A percentile compares a stretch with the other conserved stretches of the same genome.
Conservation (phyloP, 2,329 filamentous ascomycete species). For the Beauveria asiatica region DNA sequence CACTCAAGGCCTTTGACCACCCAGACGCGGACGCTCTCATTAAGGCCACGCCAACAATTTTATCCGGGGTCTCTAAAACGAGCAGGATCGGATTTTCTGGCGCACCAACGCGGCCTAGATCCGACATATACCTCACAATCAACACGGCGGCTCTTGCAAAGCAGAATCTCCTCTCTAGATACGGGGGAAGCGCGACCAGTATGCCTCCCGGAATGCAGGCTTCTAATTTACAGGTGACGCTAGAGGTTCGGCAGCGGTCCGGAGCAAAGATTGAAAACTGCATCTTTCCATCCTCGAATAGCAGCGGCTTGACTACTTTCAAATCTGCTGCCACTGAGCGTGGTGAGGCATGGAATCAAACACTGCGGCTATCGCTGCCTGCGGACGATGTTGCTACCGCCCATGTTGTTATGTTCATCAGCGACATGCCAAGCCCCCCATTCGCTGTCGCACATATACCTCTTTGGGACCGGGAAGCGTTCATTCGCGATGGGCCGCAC, state of each 20-base stretch:
- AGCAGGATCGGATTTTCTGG: constrained; percentile 90
- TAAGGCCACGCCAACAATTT: constrained; percentile 75
- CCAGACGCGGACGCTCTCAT: constrained; percentile 73
- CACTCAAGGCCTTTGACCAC: constrained; percentile 68
- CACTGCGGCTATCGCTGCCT: constrained; percentile 69
- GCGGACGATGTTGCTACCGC: constrained; percentile 72
- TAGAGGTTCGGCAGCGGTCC: constrained; percentile 73
- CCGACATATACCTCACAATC: constrained; percentile 90
- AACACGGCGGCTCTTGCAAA: constrained; percentile 69
- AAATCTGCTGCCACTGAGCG: constrained; percentile 73
- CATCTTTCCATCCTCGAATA: constrained; percentile 80
- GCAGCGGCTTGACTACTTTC: constrained; percentile 72
- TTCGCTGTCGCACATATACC: constrained; percentile 92
- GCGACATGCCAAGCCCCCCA: constrained; percentile 76
- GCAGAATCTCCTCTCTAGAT: constrained; percentile 62
- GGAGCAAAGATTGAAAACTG: constrained; percentile 82
- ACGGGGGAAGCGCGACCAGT: constrained; percentile 64
- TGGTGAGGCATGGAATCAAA: constrained; percentile 81
- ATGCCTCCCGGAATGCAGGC: constrained; percentile 54
- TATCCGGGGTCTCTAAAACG: constrained; percentile 73
- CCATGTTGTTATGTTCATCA: constrained; percentile 83
- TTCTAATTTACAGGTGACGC: constrained; percentile 73
- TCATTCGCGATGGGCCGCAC: constrained; percentile 78
- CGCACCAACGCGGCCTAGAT: constrained; percentile 77
- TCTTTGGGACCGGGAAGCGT: constrained; percentile 85